Evolutionary conservation across 768 basidiomycete species (phyloP).

Genomic region (Macrolepiota albuminosa): DNA sequence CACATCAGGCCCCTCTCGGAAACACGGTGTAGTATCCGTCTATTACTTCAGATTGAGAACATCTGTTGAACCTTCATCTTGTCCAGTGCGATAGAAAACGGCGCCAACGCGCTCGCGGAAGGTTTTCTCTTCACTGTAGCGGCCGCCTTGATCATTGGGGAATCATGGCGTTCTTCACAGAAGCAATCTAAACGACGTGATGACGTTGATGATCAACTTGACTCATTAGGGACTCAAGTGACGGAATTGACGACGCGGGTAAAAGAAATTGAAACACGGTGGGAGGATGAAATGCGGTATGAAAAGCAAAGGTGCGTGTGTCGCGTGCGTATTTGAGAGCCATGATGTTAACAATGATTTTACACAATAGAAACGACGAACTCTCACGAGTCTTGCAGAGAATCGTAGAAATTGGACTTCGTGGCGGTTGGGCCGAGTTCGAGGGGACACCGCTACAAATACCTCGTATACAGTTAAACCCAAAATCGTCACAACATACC

Average conservation of each 20-base stretch:
- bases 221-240: constrained; percentile 46
- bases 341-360: not conserved
- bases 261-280: constrained; percentile 30
- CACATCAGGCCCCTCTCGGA: constrained; percentile 76
- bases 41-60: not conserved
- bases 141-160: constrained; percentile 65
- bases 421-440: constrained; percentile 62
- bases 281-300: constrained; percentile 42
- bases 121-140: constrained; percentile 82
- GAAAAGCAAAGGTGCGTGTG: constrained; percentile 40
- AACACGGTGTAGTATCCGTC: constrained; percentile 43
- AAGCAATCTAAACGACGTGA: constrained; percentile 69
- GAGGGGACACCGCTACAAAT: constrained; percentile 50
- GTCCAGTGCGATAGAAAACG: constrained; percentile 76
- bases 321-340: not conserved
- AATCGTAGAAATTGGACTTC: constrained; percentile 63
- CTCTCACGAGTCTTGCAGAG: constrained; percentile 60
- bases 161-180: constrained; percentile 70
- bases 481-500: not conserved
- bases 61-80: not conserved
- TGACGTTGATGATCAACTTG: constrained; percentile 66
- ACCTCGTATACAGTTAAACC: constrained; percentile 14
- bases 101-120: constrained; percentile 80
- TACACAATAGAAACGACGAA: constrained; percentile 51
- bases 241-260: constrained; percentile 40